Evolutionary conservation across 1,284 basidiomycete species (phyloP).

Genomic region (Uromyces viciae-fabae): DNA sequence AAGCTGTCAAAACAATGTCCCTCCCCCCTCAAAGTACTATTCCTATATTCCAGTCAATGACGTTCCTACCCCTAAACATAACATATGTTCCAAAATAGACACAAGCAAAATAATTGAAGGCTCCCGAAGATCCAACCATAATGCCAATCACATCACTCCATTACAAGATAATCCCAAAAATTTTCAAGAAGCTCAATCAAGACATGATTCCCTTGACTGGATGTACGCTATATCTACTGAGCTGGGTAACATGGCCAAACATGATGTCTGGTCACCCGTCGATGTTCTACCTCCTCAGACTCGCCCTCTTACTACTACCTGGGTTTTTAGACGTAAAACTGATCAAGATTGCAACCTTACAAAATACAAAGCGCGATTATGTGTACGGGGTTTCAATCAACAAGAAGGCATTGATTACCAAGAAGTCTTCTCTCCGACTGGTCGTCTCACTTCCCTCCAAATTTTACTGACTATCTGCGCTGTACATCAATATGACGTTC

Average conservation of each 20-base stretch:
- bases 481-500: background rate
- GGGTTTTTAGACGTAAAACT: background rate
- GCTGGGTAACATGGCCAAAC: background rate
- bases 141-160: background rate
- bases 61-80: background rate
- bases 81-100: background rate
- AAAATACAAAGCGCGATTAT: background rate
- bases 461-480: background rate
- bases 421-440: background rate
- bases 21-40: background rate
- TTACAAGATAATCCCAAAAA: background rate
- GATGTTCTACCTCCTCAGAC: too few species aligned
- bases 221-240: background rate
- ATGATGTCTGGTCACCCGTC: slow-evolving; percentile 3
- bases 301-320: background rate
- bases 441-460: background rate
- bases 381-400: background rate
- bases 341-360: background rate
- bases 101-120: background rate
- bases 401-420: background rate
- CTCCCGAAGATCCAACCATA: background rate
- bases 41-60: background rate
- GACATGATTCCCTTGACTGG: background rate
- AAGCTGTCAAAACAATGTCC: background rate
- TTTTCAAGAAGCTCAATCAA: background rate